Evolutionary conservation across 2,329 filamentous ascomycete genomes (phyloP).

Genomic region (Orbilia javanica): DNA sequence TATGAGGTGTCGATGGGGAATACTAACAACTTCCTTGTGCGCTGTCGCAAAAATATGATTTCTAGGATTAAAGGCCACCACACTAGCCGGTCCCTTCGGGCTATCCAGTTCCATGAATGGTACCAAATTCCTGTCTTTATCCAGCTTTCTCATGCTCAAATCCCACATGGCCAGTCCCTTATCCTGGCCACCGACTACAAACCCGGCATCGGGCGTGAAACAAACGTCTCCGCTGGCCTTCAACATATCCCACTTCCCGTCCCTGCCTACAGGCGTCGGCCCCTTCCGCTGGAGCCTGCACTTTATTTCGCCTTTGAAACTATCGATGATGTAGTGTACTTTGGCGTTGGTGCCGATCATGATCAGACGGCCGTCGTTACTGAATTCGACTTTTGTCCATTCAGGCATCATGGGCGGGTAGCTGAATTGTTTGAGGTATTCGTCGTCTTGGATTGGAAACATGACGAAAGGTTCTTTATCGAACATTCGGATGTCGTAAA

Average conservation of each 20-base stretch:
- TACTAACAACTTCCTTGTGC: constrained; percentile 78
- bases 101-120: constrained; percentile 71
- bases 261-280: constrained; percentile 67
- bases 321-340: constrained; percentile 93
- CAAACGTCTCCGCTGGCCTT: constrained; percentile 82
- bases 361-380: constrained; percentile 91
- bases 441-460: constrained; percentile 79
- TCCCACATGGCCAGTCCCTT: constrained; percentile 90
- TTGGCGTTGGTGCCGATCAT: constrained; percentile 84
- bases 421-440: constrained; percentile 60
- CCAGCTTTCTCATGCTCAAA: constrained; percentile 70
- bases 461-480: constrained; percentile 89
- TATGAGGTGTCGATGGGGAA: background rate
- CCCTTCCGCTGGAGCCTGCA: constrained; percentile 68
- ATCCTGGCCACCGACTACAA: constrained; percentile 77
- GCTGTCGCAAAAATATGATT: constrained; percentile 93
- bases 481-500: constrained; percentile 95
- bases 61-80: constrained; percentile 88
- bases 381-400: constrained; percentile 95
- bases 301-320: constrained; percentile 84
- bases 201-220: constrained; percentile 90
- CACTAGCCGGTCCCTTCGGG: constrained; percentile 75
- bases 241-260: constrained; percentile 63
- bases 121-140: constrained; percentile 72
- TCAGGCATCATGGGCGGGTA: constrained; percentile 67